Conservation (phyloP, 345 rosid genomes). For the Alliaria petiolata region DNA sequence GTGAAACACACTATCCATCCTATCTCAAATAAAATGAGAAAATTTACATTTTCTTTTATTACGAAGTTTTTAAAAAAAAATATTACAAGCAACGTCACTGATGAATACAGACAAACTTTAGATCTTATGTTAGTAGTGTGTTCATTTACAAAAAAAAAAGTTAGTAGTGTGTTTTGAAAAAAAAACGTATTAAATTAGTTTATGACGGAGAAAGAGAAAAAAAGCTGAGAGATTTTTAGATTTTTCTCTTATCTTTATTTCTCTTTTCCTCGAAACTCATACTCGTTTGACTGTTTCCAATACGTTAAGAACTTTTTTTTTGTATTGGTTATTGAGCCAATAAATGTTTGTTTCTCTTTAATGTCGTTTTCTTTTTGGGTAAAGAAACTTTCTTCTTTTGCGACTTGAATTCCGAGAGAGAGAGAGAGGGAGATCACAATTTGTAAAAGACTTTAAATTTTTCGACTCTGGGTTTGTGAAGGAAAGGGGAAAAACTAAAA, state of each 20-base stretch:
- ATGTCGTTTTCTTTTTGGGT: slow-evolving; percentile 27
- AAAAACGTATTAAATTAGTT: neutral
- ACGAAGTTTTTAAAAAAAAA: neutral
- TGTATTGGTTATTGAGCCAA: slow-evolving; percentile 25
- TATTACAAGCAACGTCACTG: neutral
- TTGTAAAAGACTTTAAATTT: neutral
- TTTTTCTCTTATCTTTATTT: neutral
- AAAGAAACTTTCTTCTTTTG: slow-evolving; percentile 30
- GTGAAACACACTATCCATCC: slow-evolving; percentile 21
- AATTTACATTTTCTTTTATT: neutral
- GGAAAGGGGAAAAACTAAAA: neutral
- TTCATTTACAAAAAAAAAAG: too few species aligned
- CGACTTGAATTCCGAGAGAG: slow-evolving; percentile 25
- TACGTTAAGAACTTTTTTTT: slow-evolving; percentile 16
- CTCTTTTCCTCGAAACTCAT: slow-evolving; percentile 30
- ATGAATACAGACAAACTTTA: neutral
- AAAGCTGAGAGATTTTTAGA: neutral
- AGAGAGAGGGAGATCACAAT: neutral
- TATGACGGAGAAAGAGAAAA: neutral
- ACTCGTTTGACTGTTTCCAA: slow-evolving; percentile 31
- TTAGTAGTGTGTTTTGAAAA: neutral
- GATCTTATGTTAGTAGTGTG: neutral
- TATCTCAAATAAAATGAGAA: neutral
- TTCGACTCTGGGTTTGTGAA: neutral
- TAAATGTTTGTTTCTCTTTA: slow-evolving; percentile 1